Evolutionary conservation across 2,329 filamentous ascomycete genomes (phyloP).

Genomic region (Colletotrichum sp.): DNA sequence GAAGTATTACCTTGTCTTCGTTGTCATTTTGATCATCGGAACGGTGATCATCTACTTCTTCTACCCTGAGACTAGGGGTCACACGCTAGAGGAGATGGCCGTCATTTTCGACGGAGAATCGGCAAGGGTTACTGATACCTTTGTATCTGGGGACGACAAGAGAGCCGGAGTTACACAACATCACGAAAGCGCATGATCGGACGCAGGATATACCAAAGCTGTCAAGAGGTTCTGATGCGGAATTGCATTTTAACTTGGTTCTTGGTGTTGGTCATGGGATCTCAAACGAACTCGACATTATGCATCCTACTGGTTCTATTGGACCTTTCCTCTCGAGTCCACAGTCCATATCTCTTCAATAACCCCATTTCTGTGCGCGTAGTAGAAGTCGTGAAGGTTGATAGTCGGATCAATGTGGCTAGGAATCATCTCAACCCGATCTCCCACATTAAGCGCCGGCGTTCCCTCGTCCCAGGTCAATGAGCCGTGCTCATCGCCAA

Average conservation of each 20-base stretch:
- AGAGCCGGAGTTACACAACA: not conserved
- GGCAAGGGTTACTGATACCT: not conserved
- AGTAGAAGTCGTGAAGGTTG: constrained; percentile 57
- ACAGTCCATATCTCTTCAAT: constrained; percentile 58
- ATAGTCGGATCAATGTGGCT: constrained; percentile 61
- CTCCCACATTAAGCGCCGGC: constrained; percentile 44
- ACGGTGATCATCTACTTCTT: constrained; percentile 37
- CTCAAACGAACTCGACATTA: not conserved
- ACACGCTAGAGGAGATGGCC: constrained; percentile 24
- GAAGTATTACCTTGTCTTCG: constrained; percentile 51
- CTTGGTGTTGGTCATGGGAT: not conserved
- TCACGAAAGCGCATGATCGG: not conserved
- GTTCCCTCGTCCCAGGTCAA: constrained; percentile 48
- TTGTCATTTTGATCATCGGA: constrained; percentile 30
- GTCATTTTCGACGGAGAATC: constrained; percentile 6
- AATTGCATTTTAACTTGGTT: not conserved
- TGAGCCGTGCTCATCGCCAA: constrained; percentile 56
- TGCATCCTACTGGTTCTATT: constrained; percentile 33
- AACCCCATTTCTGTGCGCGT: constrained; percentile 50
- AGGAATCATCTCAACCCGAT: constrained; percentile 56
- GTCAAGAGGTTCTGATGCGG: not conserved
- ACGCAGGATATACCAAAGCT: not conserved
- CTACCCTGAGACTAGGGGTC: constrained; percentile 30
- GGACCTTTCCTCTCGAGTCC: constrained; percentile 55
- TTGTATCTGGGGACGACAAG: constrained; percentile 18